phyloP scores from a whole-genome alignment of 176 grass and related monocot species.

The Calamus simplicifolius region DNA sequence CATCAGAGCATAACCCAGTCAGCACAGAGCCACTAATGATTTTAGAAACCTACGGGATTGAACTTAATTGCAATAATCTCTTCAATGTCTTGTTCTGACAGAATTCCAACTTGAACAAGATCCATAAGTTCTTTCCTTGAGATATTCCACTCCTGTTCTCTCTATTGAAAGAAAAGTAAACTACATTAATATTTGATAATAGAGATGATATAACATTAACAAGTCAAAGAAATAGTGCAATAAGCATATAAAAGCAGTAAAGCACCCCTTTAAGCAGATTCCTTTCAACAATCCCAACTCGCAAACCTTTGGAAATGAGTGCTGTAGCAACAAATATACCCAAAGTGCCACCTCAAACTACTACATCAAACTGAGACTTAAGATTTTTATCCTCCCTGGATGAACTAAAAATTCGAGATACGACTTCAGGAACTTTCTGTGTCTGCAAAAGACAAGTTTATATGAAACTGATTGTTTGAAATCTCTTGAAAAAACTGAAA shows the following conservation, averaged over 20 bases:
- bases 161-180: slow-evolving; percentile 41
- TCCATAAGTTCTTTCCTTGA: slow-evolving; percentile 80
- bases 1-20: too few relatives aligned
- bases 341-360: slow-evolving; percentile 91
- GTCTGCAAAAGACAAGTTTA: slow-evolving; percentile 28
- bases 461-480: too few relatives aligned
- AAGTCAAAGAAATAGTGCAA: slow-evolving; percentile 14
- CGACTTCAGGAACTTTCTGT: slow-evolving; percentile 52
- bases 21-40: background rate
- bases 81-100: slow-evolving; percentile 66
- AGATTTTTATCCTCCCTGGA: slow-evolving; percentile 13
- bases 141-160: slow-evolving; percentile 99
- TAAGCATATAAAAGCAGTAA: slow-evolving; percentile 7
- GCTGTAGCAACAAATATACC: slow-evolving; percentile 92
- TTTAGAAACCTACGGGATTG: slow-evolving; percentile 64
- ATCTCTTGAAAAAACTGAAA: too few relatives aligned
- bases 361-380: slow-evolving; percentile 53
- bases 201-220: slow-evolving; percentile 5
- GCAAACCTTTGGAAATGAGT: slow-evolving; percentile 74
- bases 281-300: slow-evolving; percentile 86
- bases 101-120: slow-evolving; percentile 73
- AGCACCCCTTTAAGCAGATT: slow-evolving; percentile 92
- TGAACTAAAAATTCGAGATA: slow-evolving; percentile 39
- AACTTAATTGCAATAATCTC: slow-evolving; percentile 69
- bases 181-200: slow-evolving; percentile 21